These are phyloP conservation scores for Kondoa subrosea DNA, from an alignment of 768 basidiomycete genomes.

Conservation along the genomic window DNA sequence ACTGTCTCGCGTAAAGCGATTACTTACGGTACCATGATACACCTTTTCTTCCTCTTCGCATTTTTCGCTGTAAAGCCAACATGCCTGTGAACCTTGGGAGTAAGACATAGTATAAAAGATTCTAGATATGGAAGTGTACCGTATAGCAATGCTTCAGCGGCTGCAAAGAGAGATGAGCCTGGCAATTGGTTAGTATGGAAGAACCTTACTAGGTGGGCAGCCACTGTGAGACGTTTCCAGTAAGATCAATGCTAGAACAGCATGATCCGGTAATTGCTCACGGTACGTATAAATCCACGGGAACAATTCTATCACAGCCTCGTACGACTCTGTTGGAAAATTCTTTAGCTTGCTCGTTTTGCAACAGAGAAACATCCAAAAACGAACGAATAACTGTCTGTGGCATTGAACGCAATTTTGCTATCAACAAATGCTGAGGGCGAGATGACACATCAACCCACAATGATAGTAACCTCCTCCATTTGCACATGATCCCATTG, in stretches of 20 bases:
- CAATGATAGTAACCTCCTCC: conserved; percentile 49
- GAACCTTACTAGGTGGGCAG: conserved; percentile 25
- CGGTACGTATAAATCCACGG: conserved; percentile 95
- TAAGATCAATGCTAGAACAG: neutral
- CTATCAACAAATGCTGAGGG: neutral
- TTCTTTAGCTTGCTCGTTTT: conserved; percentile 70
- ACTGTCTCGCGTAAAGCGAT: too few species aligned
- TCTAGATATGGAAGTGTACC: conserved; percentile 27
- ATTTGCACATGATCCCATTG: conserved; percentile 99
- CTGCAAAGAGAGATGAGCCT: conserved; percentile 10
- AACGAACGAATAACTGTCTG: neutral
- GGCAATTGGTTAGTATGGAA: neutral
- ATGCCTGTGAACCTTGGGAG: conserved; percentile 29
- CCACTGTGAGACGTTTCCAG: neutral
- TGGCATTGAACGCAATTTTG: neutral
- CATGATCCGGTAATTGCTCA: conserved; percentile 45
- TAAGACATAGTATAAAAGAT: neutral
- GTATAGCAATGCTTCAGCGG: conserved; percentile 87
- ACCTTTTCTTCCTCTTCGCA: conserved; percentile 5
- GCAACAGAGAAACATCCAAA: neutral
- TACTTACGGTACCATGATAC: conserved; percentile 16
- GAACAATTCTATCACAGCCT: conserved; percentile 95
- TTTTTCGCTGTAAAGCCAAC: conserved; percentile 11
- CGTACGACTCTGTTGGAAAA: conserved; percentile 98
- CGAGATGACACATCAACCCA: too few species aligned